Base-by-base conservation (phyloP, 441 rosid genomes). In the Populus tomentosa region DNA sequence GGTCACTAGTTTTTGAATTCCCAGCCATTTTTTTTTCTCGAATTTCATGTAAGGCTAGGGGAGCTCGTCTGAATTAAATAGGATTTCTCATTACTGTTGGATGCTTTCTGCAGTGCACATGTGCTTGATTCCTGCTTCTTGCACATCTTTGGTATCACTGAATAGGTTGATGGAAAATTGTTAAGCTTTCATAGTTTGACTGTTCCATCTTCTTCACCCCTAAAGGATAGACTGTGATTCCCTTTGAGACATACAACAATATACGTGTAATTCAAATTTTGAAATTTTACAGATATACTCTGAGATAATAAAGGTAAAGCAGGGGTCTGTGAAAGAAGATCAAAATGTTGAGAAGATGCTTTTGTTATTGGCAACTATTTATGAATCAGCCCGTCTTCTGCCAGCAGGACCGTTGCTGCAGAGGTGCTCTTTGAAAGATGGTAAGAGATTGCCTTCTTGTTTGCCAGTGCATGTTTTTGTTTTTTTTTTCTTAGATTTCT, bases 331-430 rank as follows among this genome's bases (percentile, higher is more conserved):
- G 75, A 77, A 78, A 30, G 83, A 80, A 75, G 86, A 75, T 10
- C 80, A 77, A 70, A 70, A 65, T 75, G 80, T 85, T 59, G 82
- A 84, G 56, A 78, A 84, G 75, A 89, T 89, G 87, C 73, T 72
- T 21, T 75, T 89, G 67, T 69, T 90, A 78, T 67, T 83, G 80
- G 90, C 94, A 66, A 87, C 92, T 35, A 56, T 90, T 21, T 89
- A 86, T 82, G 94, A 90, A 79, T 88, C 88, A 73, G 89, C 90
- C 33, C 90, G 92, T 69, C 87, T 90, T 75, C 75, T 84, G 72
- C 83, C 89, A 38, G 69, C 87, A 11, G 88, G 87, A 74, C 89
- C 87, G 82, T 69, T 90, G 83, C 83, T 90, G 21, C 94, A 90
- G 81, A 86, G 92, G 80, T 87, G 94, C 76, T 90, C 90, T 46